Conservation (phyloP, 805 yeast species). For the Saccharomyces mikatae region DNA sequence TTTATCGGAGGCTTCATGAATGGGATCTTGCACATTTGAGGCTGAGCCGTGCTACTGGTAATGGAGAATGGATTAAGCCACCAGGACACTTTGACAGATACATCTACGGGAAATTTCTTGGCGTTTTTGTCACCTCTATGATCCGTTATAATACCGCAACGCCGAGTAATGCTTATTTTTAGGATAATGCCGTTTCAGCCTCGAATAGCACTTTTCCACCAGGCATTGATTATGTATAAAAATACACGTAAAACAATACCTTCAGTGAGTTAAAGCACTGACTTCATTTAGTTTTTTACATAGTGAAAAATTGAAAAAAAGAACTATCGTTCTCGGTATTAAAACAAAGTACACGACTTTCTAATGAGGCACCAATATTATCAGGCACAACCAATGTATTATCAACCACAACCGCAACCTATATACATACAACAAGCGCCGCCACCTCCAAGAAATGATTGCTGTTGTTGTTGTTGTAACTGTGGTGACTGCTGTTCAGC, state of each 20-base stretch:
- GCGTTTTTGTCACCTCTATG: not conserved
- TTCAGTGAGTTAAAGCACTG: not conserved
- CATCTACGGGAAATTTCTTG: not conserved
- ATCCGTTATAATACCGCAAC: not conserved
- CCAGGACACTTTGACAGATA: not conserved
- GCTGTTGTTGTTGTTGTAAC: constrained; percentile 5
- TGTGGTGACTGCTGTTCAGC: not conserved
- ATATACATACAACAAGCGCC: constrained; percentile 8
- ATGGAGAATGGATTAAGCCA: not conserved
- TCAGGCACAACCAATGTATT: constrained; percentile 8
- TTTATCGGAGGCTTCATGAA: not conserved
- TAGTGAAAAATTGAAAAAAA: not conserved
- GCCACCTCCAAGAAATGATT: constrained; percentile 1
- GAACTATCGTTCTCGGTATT: not conserved
- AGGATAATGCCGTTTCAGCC: not conserved
- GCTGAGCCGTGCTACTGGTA: not conserved
- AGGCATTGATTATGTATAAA: not conserved
- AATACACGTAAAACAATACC: not conserved
- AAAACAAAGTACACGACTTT: not conserved
- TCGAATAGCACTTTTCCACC: not conserved
- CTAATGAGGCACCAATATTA: not conserved
- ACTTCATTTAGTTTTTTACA: not conserved
- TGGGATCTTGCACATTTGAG: not conserved
- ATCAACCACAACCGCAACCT: constrained; percentile 8
- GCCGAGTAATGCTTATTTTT: not conserved